Evolutionary conservation across 2,329 filamentous ascomycete species (phyloP), one percentile per base, ranked within the genome.

Genomic region (Fusarium camptoceras): DNA sequence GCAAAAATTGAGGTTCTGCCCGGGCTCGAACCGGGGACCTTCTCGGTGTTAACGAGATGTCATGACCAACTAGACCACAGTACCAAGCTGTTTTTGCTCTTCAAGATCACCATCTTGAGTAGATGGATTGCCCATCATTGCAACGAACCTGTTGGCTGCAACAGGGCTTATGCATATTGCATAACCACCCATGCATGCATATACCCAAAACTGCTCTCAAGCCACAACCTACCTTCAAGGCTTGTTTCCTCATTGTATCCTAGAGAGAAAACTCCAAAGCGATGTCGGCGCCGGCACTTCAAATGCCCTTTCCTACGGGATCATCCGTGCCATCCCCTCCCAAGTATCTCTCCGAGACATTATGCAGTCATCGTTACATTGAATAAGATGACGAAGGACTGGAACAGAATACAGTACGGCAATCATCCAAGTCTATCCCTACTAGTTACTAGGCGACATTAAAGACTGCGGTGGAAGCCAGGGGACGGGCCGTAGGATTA

Each of bases 141-240:
- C 27, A 28, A 12, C 27, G 27, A 28, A 28, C 4, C 27, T 14
- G 31, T 34, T 18, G 9, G 31, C 16, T 34, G 4, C 31, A 5
- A 34, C 15, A 34, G 8, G 34, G 6, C 5, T n/a, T n/a, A 1
- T 37, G 31, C 5, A n/a, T 37, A 3, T 37, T 37, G 31, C 31
- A 37, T 37, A 37, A n/a, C 6, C 3, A 37, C 34, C 3, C n/a
- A 12, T n/a, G 34, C 34, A 12, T 37, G 3, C 2, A 11, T 9
- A n/a, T n/a, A n/a, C n/a, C n/a, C n/a, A 37, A 11, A 6, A 1
- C 1, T 4, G 3, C 31, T 11, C 0, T 37, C 0, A 18, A 37
- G 10, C 34, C 18, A n/a, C 18, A n/a, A 12, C 18, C 6, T n/a
- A 37, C 4, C 5, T 37, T 10, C 3, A 37, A 0, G 8, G 11